Evolutionary conservation across 83 land plant genomes (phyloP).

Genomic region (Picea engelmannii): DNA sequence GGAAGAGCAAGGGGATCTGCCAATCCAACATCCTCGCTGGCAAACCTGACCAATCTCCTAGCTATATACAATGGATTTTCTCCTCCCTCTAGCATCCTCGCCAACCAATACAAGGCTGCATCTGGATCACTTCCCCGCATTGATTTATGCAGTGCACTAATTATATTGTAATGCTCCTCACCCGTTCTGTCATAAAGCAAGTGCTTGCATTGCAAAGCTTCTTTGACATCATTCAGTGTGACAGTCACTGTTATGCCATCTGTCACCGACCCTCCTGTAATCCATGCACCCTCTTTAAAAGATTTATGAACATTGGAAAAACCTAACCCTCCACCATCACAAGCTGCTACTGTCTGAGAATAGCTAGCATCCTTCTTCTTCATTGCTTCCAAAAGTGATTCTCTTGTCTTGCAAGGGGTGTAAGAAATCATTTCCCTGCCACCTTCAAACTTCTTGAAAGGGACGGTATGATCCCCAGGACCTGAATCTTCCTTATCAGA

Average conservation of each 20-base stretch:
- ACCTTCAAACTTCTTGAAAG: constrained; percentile 47
- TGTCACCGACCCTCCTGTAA: constrained; percentile 4
- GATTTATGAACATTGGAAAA: constrained; percentile 12
- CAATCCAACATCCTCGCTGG: constrained; percentile 84
- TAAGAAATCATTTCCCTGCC: constrained; percentile 39
- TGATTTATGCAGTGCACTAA: constrained; percentile 95
- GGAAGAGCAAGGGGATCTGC: constrained; percentile 83
- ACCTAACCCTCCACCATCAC: constrained; percentile 5
- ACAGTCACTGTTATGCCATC: constrained; percentile 23
- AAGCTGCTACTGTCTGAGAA: constrained; percentile 8
- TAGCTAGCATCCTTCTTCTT: constrained; percentile 15
- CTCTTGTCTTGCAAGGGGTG: constrained; percentile 20
- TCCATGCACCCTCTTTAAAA: constrained; percentile 8
- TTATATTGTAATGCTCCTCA: constrained; percentile 94
- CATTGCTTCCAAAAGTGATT: constrained; percentile 16
- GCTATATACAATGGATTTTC: constrained; percentile 93
- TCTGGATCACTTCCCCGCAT: constrained; percentile 90
- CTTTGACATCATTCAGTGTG: constrained; percentile 65
- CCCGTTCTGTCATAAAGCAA: constrained; percentile 84
- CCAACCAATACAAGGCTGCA: constrained; percentile 94
- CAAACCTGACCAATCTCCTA: constrained; percentile 77
- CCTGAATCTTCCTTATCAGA: constrained; percentile 16
- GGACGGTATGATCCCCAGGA: constrained; percentile 34
- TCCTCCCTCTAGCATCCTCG: constrained; percentile 94
- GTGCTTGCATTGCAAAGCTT: constrained; percentile 87